Percentiles rank a stretch among this genome's conserved stretches.
Conservation (phyloP, 1,284 basidiomycete species). For the Schizophyllum amplum region DNA sequence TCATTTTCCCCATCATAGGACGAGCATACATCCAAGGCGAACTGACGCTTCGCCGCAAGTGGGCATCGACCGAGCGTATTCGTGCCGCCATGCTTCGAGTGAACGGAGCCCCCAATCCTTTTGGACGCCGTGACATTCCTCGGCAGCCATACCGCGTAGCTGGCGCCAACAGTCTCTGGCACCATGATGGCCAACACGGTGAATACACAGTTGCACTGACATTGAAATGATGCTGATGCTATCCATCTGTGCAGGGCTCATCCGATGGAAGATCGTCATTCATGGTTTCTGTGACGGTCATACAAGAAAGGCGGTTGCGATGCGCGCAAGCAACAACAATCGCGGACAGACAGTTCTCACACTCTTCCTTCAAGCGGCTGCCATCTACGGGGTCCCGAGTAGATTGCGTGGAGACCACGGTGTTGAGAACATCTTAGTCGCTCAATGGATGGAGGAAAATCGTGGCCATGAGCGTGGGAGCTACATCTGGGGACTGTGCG, state of each 20-base stretch:
- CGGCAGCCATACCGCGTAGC: constrained; percentile 1
- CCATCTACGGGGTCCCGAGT: constrained; percentile 18
- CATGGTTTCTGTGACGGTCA: constrained; percentile 27
- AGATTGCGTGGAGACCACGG: constrained; percentile 23
- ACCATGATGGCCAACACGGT: constrained; percentile 9
- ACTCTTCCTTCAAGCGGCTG: constrained; percentile 17
- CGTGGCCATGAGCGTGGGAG: constrained; percentile 15
- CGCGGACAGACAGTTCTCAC: constrained; percentile 18
- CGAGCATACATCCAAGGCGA: constrained; percentile 5
- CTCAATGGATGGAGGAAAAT: constrained; percentile 16
- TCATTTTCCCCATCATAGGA: constrained; percentile 4
- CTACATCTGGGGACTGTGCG: constrained; percentile 22
- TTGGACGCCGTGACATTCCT: neutral
- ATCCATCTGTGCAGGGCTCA: constrained; percentile 16
- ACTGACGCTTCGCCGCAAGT: neutral
- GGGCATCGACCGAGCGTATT: constrained; percentile 1
- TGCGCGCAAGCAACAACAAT: constrained; percentile 23
- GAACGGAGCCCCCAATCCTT: neutral
- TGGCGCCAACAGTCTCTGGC: constrained; percentile 8
- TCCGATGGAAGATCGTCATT: constrained; percentile 21
- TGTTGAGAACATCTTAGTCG: constrained; percentile 20
- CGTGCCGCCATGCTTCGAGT: neutral
- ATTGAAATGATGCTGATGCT: neutral
- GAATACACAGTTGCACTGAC: neutral
- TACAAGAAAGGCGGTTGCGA: constrained; percentile 20